phyloP scores from a whole-genome alignment of 352 stramenopile species.

The Phytopythium montanum region DNA sequence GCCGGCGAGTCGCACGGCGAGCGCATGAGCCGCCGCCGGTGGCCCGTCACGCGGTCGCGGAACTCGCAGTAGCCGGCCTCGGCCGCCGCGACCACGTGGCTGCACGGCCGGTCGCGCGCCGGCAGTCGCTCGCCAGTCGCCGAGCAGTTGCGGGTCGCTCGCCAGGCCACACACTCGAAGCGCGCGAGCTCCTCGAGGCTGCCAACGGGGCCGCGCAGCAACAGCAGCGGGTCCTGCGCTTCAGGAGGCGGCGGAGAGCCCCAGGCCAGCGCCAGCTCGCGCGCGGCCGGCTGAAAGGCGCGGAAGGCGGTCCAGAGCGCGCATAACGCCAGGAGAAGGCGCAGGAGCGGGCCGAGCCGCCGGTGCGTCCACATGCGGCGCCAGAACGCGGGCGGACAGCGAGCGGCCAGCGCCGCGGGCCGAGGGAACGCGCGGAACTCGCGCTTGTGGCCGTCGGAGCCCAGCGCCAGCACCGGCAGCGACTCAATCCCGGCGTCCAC shows the following conservation, averaged over 20 bases:
- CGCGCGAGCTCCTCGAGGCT: neutral
- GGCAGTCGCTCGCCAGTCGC: slow-evolving; percentile 28
- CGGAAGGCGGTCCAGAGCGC: too few relatives aligned
- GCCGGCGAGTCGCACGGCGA: slow-evolving; percentile 66
- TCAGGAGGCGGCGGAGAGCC: too few relatives aligned
- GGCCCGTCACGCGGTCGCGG: slow-evolving; percentile 25
- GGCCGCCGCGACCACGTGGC: slow-evolving; percentile 23
- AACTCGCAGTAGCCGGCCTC: slow-evolving; percentile 51
- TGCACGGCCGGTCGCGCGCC: slow-evolving; percentile 33
- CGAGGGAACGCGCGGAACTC: too few relatives aligned
- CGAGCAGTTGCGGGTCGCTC: slow-evolving; percentile 31
- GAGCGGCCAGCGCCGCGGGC: too few relatives aligned
- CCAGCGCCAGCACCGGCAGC: too few relatives aligned
- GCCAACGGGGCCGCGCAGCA: too few relatives aligned
- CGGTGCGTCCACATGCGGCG: neutral
- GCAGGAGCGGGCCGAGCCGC: neutral
- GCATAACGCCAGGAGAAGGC: neutral
- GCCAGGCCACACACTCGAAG: slow-evolving; percentile 58
- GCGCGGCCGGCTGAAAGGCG: too few relatives aligned
- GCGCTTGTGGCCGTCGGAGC: too few relatives aligned
- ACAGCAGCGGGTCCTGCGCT: too few relatives aligned
- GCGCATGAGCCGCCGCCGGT: slow-evolving; percentile 34
- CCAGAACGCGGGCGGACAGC: too few relatives aligned
- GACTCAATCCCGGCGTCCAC: too few relatives aligned
- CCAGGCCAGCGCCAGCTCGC: too few relatives aligned